These are phyloP conservation scores for Paramecium primaurelia DNA, from an alignment of 73 alveolate genomes.

Conservation along the genomic window DNA sequence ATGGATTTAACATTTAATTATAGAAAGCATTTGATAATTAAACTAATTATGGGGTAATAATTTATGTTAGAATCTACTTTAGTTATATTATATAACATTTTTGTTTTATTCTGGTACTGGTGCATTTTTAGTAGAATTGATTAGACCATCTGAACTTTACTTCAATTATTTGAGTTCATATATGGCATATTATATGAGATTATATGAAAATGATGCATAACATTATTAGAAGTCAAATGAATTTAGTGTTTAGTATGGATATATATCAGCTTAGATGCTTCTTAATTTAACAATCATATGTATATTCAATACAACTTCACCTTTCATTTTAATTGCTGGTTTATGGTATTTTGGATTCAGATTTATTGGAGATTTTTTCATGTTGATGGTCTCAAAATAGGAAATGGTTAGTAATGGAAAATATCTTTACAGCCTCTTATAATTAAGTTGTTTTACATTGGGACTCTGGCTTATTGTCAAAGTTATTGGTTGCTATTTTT, in stretches of 20 bases:
- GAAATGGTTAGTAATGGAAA: slow-evolving; percentile 28
- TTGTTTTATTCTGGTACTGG: slow-evolving; percentile 8
- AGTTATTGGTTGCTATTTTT: neutral
- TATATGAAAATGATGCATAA: neutral
- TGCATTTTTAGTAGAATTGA: neutral
- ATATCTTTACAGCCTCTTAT: neutral
- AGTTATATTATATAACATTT: slow-evolving; percentile 9
- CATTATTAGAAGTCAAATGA: neutral
- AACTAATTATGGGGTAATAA: neutral
- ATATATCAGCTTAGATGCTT: slow-evolving; percentile 21
- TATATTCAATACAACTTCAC: slow-evolving; percentile 2
- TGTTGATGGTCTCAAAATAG: neutral
- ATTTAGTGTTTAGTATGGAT: neutral
- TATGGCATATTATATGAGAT: slow-evolving; percentile 9
- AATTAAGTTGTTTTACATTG: neutral
- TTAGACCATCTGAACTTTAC: neutral
- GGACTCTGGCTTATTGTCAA: slow-evolving; percentile 4
- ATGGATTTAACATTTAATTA: neutral
- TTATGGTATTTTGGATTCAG: slow-evolving; percentile 6
- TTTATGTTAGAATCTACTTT: neutral
- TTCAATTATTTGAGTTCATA: slow-evolving; percentile 13
- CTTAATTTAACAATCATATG: neutral
- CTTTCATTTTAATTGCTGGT: neutral
- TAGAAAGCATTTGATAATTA: neutral
- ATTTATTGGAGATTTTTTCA: slow-evolving; percentile 4